Base-by-base conservation (phyloP, 1,284 basidiomycete genomes). In the Heimioporus retisporus region DNA sequence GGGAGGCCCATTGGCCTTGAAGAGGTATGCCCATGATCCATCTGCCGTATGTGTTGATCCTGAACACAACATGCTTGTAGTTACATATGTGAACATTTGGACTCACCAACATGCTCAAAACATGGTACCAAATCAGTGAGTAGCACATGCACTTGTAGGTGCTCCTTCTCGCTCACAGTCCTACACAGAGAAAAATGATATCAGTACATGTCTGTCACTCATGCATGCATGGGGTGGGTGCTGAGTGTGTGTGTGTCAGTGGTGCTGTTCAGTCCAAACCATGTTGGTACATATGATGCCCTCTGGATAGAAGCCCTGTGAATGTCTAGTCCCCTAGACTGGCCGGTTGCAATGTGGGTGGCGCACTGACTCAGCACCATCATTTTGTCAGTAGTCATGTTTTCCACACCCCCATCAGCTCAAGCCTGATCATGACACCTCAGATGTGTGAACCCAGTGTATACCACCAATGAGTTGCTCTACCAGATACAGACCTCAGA, bases 311-410 rank as follows among this genome's bases (percentile, higher is more conserved):
- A 35, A 48, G 7, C 18, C 15, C 19, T 13, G 19, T 11, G 6
- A 48, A 42, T 15, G 21, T 28, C 4, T 19, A 19, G 23, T 4
- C n/a, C 13, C 60, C 14, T 43, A 92, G 93, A 95, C 74, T 95
- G 93, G 71, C 87, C 90, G 0, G 81, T 89, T 2, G 85, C 84
- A 1, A 83, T 93, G 6, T 94, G 93, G 93, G 93, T 91, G 4
- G 76, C 83, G 4, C 91, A 93, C 71, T 82, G 89, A 54, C 80
- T 94, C 4, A 93, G 93, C 31, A 93, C 81, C 5, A 84, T 91
- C 55, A 82, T 91, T 71, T 89, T 89, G 82, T 88, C 74, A 67
- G 28, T 28, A 28, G 88, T 65, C 21, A 35, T 7, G 25, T 56
- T 61, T 18, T 19, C 31, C n/a, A 44, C 69, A 82, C 28, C 28